Evolutionary conservation across 768 basidiomycete species (phyloP), one percentile per base, ranked within the genome.

Genomic region (Tricholoma saponaceum): DNA sequence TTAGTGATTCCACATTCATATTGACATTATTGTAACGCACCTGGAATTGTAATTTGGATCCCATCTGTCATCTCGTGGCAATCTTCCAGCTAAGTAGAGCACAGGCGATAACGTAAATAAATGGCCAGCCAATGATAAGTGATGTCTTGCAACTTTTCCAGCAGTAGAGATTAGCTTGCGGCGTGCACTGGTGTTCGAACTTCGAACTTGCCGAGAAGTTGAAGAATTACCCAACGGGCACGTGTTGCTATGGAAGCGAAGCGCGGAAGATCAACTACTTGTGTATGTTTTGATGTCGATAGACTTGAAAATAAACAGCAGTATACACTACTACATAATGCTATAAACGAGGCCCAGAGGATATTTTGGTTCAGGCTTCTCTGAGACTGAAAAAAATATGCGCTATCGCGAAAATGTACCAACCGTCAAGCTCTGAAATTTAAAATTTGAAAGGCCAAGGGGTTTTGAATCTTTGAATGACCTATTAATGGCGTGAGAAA

Each of bases 1-100:
- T 51, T 61, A 63, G 46, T 51, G 41, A 56, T 52, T 51, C 35
- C 43, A 51, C 47, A 26, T 14, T 35, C 10, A 55, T 51, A 60
- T 51, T 35, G 32, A 32, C n/a, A 54, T 39, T 13, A 43, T 49
- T 51, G 52, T 49, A 60, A 18, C 78, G 55, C 52, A 83, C 84
- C 83, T 70, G 84, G 84, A 67, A 86, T 85, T 43, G 84, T 84
- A 56, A 86, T 86, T 70, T 86, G 84, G 53, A 84, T 76, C 51
- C 77, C 77, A 63, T 80, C 79, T 56, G 70, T 72, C 78, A 79
- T 79, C 54, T 57, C 44, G 51, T 44, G 26, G 18, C 54, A 39
- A 20, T 25, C 22, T 47, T 13, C 55, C 16, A 10, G 13, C 35
- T 16, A 12, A 37, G 30, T 1, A 30, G 30, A 16, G n/a, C 28